Percentiles rank a stretch among this genome's conserved stretches.
These are phyloP conservation scores for Mollisia scopiformis DNA, from an alignment of 2,329 filamentous ascomycete species.

Conservation along the genomic window DNA sequence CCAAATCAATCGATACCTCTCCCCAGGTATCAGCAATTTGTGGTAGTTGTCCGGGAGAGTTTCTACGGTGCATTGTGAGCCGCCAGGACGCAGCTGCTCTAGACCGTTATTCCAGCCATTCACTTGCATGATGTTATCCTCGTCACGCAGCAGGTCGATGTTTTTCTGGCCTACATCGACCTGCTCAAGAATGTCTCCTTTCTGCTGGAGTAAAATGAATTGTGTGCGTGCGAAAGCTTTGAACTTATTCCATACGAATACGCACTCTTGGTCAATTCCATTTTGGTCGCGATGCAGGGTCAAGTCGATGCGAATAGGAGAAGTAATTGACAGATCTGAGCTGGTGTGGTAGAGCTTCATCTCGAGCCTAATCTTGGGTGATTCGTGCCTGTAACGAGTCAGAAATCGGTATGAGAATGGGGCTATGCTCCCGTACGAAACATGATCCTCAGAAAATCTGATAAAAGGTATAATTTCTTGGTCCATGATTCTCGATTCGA, in stretches of 20 bases:
- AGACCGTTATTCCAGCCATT: not conserved
- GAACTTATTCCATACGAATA: not conserved
- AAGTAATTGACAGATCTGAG: not conserved
- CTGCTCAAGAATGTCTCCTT: not conserved
- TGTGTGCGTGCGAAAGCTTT: not conserved
- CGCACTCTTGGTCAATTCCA: not conserved
- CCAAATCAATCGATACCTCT: constrained; percentile 1
- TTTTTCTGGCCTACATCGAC: not conserved
- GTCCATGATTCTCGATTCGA: not conserved
- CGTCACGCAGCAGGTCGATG: not conserved
- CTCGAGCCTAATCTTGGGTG: not conserved
- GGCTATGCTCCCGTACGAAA: not conserved
- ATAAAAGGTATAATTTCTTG: not conserved
- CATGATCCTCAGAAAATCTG: not conserved
- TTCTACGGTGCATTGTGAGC: not conserved
- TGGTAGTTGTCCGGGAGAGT: not conserved
- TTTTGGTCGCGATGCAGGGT: not conserved
- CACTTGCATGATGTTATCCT: not conserved
- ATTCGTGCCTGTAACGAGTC: not conserved
- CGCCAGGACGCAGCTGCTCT: not conserved
- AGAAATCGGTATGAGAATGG: not conserved
- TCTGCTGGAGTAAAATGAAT: not conserved
- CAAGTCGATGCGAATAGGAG: not conserved
- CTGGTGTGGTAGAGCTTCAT: not conserved
- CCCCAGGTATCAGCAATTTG: not conserved